Base-by-base conservation (phyloP, 768 basidiomycete genomes). In the Tricholoma furcatifolium region DNA sequence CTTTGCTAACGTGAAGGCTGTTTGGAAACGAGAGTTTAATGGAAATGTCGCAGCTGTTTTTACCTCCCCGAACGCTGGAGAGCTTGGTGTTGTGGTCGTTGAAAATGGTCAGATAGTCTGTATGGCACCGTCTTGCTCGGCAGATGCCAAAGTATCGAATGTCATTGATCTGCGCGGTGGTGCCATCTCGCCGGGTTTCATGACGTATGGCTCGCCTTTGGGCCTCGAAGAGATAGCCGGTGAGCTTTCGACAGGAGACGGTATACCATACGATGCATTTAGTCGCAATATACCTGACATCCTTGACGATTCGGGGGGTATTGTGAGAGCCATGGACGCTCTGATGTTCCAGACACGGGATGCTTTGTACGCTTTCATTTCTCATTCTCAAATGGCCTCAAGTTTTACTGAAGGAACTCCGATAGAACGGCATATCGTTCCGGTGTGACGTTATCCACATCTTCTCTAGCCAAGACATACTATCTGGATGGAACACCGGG, bases 201-300 rank as follows among this genome's bases (percentile, higher is more conserved):
- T 80, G 76, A 67, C 80, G 0, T 77, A 78, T 59, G 93, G 93
- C 2, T 82, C 88, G 15, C 70, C 79, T 18, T 65, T 96, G 20
- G 93, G 92, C 4, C 62, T 91, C 32, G 82, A 82, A 64, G 92
- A 93, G 65, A 93, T 94, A 31, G 68, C 71, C 15, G 71, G 74
- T 21, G 93, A 94, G 65, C 71, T 79, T 20, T 83, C 84, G 11
- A 93, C 87, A 6, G 75, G 75, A 14, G 85, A 86, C 50, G 85
- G 85, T 1, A 69, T 72, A 40, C 77, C 79, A 9, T 78, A 76
- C 36, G 83, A 88, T 58, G 82, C 88, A 35, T 72, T 86, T 65
- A 57, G 50, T 39, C 55, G 47, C 11, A 66, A 82, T 61, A 63
- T 72, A 24, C 74, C 70, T 6, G 66, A 60, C 18, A 74, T 80